Evolutionary conservation across 768 basidiomycete genomes (phyloP).

Genomic region (Auriscalpium microsporum): DNA sequence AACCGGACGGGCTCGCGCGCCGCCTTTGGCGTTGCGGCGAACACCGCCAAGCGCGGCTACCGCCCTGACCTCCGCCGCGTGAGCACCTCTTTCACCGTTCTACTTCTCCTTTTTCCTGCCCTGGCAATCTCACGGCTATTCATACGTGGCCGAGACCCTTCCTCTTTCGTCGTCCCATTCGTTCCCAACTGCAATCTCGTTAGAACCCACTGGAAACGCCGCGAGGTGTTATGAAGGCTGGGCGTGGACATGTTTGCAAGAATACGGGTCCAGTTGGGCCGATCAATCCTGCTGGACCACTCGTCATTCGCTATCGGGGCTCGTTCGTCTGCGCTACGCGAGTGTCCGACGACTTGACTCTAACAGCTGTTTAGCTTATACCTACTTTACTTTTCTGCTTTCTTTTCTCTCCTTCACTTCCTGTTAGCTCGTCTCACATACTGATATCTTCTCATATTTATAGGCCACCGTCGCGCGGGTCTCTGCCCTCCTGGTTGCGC

Average conservation of each 20-base stretch:
- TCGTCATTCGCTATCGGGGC: constrained; percentile 73
- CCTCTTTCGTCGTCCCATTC: not conserved
- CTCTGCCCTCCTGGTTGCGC: constrained; percentile 60
- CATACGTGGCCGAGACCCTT: too few species aligned
- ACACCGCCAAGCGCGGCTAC: constrained; percentile 57
- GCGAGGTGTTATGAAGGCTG: constrained; percentile 64
- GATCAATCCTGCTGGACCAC: constrained; percentile 51
- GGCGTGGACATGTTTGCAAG: constrained; percentile 94
- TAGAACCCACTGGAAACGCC: constrained; percentile 84
- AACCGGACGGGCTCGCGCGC: constrained; percentile 66
- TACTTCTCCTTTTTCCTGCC: constrained; percentile 6
- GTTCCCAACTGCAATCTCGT: constrained; percentile 57
- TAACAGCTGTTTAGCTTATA: constrained; percentile 33
- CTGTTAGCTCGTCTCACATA: constrained; percentile 7
- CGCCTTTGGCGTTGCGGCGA: constrained; percentile 54
- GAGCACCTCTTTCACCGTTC: constrained; percentile 28
- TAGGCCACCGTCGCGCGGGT: constrained; percentile 73
- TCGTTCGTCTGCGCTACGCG: constrained; percentile 52
- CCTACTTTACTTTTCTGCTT: not conserved
- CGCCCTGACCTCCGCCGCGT: constrained; percentile 72
- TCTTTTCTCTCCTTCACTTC: constrained; percentile 14
- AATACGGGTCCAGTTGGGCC: constrained; percentile 42
- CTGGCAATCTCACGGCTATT: not conserved
- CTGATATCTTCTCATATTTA: not conserved
- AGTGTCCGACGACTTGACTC: constrained; percentile 66